These are phyloP conservation scores for Naganishia sp. DNA, from an alignment of 1,284 basidiomycete genomes.

Conservation along the genomic window DNA sequence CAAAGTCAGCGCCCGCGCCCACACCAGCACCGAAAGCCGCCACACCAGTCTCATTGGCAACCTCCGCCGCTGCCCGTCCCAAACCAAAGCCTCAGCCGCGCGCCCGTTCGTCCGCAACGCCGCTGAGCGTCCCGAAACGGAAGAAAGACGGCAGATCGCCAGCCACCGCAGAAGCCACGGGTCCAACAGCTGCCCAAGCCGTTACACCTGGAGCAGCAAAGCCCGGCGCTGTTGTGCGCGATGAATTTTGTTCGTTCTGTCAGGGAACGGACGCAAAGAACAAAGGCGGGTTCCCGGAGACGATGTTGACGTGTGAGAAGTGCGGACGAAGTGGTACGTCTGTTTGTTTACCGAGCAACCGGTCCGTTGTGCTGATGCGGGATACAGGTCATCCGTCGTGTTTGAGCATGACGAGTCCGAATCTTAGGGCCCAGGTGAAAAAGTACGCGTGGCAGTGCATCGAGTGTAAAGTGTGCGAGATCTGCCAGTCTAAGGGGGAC, in stretches of 20 bases:
- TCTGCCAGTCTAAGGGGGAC: conserved; percentile 80
- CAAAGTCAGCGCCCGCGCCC: background rate
- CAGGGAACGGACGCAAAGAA: conserved; percentile 27
- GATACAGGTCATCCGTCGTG: conserved; percentile 73
- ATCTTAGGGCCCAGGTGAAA: conserved; percentile 58
- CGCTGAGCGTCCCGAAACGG: background rate
- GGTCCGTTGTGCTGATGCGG: background rate
- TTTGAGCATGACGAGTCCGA: conserved; percentile 60
- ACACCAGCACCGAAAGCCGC: background rate
- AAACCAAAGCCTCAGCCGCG: background rate
- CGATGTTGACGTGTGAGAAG: conserved; percentile 32
- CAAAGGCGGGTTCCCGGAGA: conserved; percentile 20
- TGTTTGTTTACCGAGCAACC: background rate
- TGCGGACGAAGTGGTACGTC: conserved; percentile 34
- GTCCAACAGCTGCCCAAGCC: background rate
- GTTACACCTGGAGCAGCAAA: background rate
- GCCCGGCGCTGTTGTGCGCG: conserved; percentile 29
- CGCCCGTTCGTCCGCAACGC: background rate
- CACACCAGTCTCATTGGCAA: background rate
- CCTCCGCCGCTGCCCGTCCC: background rate
- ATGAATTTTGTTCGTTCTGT: conserved; percentile 46
- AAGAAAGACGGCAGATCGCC: background rate
- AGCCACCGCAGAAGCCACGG: background rate
- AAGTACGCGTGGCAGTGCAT: conserved; percentile 85
- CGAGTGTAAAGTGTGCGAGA: conserved; percentile 91